Percentiles rank a stretch among this genome's conserved stretches.
phyloP scores from a whole-genome alignment of 108 stramenopile genomes.

The Nannochloropsis salina region DNA sequence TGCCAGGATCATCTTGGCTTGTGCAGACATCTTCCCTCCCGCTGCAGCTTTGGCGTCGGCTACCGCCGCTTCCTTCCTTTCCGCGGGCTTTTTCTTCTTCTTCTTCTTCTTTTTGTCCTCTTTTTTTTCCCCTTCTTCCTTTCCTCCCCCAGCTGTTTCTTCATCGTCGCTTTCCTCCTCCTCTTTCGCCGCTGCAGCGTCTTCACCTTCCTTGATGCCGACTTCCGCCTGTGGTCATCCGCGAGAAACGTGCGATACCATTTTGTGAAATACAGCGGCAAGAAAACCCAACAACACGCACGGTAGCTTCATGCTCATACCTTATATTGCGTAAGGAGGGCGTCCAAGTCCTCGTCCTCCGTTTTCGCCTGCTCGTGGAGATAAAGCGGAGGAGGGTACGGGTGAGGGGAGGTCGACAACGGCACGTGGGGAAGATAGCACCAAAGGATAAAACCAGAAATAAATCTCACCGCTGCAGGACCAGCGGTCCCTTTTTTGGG shows the following conservation, averaged over 20 bases:
- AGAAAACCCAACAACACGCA: too few relatives aligned
- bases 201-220: slow-evolving; percentile 7
- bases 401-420: neutral
- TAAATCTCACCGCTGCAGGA: neutral
- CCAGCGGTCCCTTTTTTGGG: neutral
- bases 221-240: neutral
- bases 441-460: neutral
- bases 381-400: neutral
- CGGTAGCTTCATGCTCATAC: neutral
- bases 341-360: neutral
- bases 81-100: slow-evolving; percentile 41
- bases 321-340: slow-evolving; percentile 17
- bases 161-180: slow-evolving; percentile 17
- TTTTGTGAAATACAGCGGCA: too few relatives aligned
- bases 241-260: too few relatives aligned
- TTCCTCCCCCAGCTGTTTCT: neutral
- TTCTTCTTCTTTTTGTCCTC: slow-evolving; percentile 53
- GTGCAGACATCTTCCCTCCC: neutral
- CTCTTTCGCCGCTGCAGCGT: neutral
- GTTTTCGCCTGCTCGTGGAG: neutral
- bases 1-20: neutral
- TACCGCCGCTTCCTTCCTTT: neutral
- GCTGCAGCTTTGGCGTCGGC: neutral
- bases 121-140: slow-evolving; percentile 23
- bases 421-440: neutral